Evolutionary conservation across 495 filamentous ascomycete genomes (phyloP).

Genomic region (Annulohypoxylon bovei): DNA sequence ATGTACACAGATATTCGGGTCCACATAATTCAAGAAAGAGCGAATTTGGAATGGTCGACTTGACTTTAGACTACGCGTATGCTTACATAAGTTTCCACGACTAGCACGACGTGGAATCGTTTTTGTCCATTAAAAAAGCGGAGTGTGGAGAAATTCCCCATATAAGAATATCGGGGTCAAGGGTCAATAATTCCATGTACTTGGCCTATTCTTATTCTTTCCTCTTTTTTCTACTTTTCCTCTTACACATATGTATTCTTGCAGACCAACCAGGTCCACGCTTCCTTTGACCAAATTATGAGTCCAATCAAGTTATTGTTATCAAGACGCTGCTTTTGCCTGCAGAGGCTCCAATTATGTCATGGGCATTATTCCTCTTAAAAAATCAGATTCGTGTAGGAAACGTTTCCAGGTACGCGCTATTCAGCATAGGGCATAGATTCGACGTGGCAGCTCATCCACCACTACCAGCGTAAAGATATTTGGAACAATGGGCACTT

Average conservation of each 20-base stretch:
- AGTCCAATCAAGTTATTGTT: slow-evolving; percentile 6
- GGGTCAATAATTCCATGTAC: not conserved
- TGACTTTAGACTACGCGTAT: not conserved
- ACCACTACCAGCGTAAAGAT: slow-evolving; percentile 4
- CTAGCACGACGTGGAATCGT: slow-evolving; percentile 23
- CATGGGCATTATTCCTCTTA: not conserved
- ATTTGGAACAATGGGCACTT: slow-evolving; percentile 8
- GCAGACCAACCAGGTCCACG: not conserved
- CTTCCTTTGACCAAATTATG: not conserved
- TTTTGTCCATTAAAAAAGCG: slow-evolving; percentile 32
- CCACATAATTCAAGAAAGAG: slow-evolving; percentile 1
- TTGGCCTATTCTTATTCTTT: slow-evolving; percentile 8
- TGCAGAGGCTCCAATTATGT: slow-evolving; percentile 29
- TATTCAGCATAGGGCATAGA: slow-evolving; percentile 15
- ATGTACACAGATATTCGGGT: not conserved
- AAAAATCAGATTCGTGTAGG: slow-evolving; percentile 7
- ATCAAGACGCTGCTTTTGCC: slow-evolving; percentile 3
- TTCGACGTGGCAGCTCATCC: slow-evolving; percentile 32
- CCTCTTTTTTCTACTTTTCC: slow-evolving; percentile 12
- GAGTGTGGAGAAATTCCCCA: slow-evolving; percentile 16
- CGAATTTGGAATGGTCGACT: not conserved
- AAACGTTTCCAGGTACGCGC: slow-evolving; percentile 1
- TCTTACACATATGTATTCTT: slow-evolving; percentile 22
- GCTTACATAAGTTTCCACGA: slow-evolving; percentile 33
- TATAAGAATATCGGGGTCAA: not conserved